These are phyloP conservation scores for Zygoascus meyerae DNA, from an alignment of 1,139 yeast species.

Conservation along the genomic window DNA sequence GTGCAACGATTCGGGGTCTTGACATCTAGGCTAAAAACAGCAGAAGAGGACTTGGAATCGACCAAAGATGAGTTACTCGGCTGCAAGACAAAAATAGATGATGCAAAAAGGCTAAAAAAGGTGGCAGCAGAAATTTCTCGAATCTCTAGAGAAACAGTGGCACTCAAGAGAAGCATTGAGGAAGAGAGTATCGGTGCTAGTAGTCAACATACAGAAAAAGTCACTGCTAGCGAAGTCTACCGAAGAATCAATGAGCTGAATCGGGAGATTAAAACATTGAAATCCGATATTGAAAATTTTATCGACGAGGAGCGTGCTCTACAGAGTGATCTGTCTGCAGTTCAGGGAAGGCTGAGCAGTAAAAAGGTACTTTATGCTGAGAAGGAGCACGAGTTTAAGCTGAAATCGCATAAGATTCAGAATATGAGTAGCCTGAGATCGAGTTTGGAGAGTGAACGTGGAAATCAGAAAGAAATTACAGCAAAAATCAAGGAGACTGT, in stretches of 20 bases:
- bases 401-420: slow-evolving; percentile 23
- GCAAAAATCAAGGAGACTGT: slow-evolving; percentile 15
- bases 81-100: slow-evolving; percentile 18
- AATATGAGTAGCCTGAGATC: slow-evolving; percentile 29
- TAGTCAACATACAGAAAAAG: slow-evolving; percentile 29
- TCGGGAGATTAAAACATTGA: slow-evolving; percentile 40
- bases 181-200: slow-evolving; percentile 24
- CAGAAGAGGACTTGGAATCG: slow-evolving; percentile 4
- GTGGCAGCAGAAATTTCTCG: slow-evolving; percentile 30
- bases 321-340: slow-evolving; percentile 36
- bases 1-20: slow-evolving; percentile 23
- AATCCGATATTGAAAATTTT: slow-evolving; percentile 42
- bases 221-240: slow-evolving; percentile 49
- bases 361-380: slow-evolving; percentile 50
- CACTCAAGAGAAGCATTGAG: slow-evolving; percentile 19
- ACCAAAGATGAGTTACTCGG: slow-evolving; percentile 15
- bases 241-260: slow-evolving; percentile 41
- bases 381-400: slow-evolving; percentile 21
- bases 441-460: slow-evolving; percentile 16
- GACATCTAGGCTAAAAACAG: slow-evolving; percentile 23
- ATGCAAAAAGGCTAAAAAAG: slow-evolving; percentile 35
- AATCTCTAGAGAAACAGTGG: slow-evolving; percentile 20
- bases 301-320: slow-evolving; percentile 46
- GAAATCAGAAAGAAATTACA: slow-evolving; percentile 16
- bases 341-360: slow-evolving; percentile 51